Conservation (phyloP, 2,329 filamentous ascomycete genomes). For the Apiospora koreana region DNA sequence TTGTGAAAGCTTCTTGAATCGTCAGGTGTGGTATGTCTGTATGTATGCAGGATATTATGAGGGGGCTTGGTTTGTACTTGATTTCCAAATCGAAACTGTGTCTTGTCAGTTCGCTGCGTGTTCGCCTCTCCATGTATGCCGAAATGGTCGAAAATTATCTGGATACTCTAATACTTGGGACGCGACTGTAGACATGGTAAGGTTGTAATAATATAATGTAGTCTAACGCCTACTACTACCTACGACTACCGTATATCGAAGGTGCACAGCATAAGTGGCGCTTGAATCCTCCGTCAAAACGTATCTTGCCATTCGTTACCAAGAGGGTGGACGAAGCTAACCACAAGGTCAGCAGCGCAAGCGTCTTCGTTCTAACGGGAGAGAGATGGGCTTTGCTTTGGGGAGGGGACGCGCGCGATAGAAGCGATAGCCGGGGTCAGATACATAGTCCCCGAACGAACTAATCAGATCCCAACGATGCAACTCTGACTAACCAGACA, state of each 20-base stretch:
- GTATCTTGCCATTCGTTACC: constrained; percentile 9
- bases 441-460: neutral
- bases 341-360: neutral
- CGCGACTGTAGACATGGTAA: neutral
- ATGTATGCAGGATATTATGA: neutral
- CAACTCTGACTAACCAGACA: constrained; percentile 7
- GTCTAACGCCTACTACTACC: too few relatives aligned
- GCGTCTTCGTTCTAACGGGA: constrained; percentile 5
- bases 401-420: neutral
- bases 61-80: neutral
- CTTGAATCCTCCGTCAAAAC: constrained; percentile 1
- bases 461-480: neutral
- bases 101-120: neutral
- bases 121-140: neutral
- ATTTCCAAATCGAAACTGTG: neutral
- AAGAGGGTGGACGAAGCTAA: neutral
- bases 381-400: neutral
- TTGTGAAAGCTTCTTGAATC: constrained; percentile 5
- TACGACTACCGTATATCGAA: too few relatives aligned
- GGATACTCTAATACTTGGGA: neutral
- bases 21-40: neutral
- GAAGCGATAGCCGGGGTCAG: constrained; percentile 3
- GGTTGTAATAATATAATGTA: too few relatives aligned
- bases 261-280: constrained; percentile 7
- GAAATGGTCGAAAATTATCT: neutral